Conservation (phyloP, 306 rosid genomes). For the Vigna reflexopilosa region DNA sequence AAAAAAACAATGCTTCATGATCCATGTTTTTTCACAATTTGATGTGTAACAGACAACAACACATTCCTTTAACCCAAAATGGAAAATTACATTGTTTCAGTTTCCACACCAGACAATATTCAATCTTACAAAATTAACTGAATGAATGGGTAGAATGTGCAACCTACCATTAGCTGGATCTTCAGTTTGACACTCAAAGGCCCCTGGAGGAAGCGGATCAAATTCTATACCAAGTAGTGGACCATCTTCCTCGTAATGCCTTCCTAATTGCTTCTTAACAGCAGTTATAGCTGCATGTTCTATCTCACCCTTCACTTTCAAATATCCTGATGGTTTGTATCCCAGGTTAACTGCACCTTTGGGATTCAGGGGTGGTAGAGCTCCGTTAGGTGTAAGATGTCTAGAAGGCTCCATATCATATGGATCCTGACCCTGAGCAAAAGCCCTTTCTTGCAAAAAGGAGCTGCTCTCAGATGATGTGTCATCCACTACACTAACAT, state of each 20-base stretch:
- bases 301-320: slow-evolving; percentile 94
- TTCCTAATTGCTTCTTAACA: slow-evolving; percentile 93
- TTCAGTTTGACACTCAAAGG: slow-evolving; percentile 72
- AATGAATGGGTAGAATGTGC: slow-evolving; percentile 1
- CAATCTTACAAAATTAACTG: slow-evolving; percentile 30
- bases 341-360: slow-evolving; percentile 58
- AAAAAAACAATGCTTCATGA: slow-evolving; percentile 7
- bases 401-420: slow-evolving; percentile 71
- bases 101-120: slow-evolving; percentile 4
- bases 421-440: slow-evolving; percentile 73
- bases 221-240: slow-evolving; percentile 87
- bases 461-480: slow-evolving; percentile 96
- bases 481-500: slow-evolving; percentile 64
- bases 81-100: slow-evolving; percentile 20
- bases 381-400: slow-evolving; percentile 57
- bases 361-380: slow-evolving; percentile 66
- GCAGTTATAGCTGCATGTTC: slow-evolving; percentile 98
- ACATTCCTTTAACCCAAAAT: slow-evolving; percentile 8
- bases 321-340: slow-evolving; percentile 92
- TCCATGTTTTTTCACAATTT: slow-evolving; percentile 1
- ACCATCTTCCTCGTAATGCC: slow-evolving; percentile 79
- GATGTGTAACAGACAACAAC: neutral
- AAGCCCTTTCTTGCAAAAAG: slow-evolving; percentile 67
- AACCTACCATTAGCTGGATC: slow-evolving; percentile 73
- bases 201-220: slow-evolving; percentile 92